phyloP scores from a whole-genome alignment of 2,329 filamentous ascomycete genomes.

The Fusarium camptoceras region DNA sequence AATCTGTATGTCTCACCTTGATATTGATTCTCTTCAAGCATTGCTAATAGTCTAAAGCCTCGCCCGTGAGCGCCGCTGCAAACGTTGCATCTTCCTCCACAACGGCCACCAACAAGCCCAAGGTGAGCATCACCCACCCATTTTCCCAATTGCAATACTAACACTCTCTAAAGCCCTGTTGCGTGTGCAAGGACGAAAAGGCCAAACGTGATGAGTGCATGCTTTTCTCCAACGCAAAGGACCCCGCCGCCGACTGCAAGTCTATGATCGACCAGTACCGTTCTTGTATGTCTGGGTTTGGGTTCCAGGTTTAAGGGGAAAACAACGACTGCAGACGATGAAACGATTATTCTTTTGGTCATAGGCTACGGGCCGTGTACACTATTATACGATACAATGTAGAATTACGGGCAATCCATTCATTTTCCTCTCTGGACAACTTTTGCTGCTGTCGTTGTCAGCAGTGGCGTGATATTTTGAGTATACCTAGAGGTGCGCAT shows the following conservation, averaged over 20 bases:
- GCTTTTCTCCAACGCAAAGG: constrained; percentile 89
- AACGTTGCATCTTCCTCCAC: constrained; percentile 47
- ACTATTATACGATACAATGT: constrained; percentile 41
- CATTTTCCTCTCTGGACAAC: constrained; percentile 38
- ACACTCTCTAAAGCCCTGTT: constrained; percentile 79
- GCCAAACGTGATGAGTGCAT: constrained; percentile 95
- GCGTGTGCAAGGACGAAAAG: constrained; percentile 97
- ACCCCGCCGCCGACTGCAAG: constrained; percentile 87
- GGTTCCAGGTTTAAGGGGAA: constrained; percentile 74
- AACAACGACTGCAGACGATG: neutral
- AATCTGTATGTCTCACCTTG: constrained; percentile 40
- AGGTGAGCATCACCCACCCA: constrained; percentile 51
- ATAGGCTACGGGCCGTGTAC: constrained; percentile 36
- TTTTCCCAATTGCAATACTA: constrained; percentile 32
- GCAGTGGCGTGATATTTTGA: constrained; percentile 40
- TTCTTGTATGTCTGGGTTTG: constrained; percentile 91
- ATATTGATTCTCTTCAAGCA: neutral
- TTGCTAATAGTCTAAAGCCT: constrained; percentile 29
- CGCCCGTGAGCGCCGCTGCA: constrained; percentile 43
- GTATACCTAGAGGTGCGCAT: neutral
- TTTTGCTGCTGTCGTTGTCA: neutral
- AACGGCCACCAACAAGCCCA: constrained; percentile 54
- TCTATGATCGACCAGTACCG: constrained; percentile 86
- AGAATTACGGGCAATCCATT: constrained; percentile 42
- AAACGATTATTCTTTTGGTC: constrained; percentile 14